Base-by-base conservation (phyloP, 176 grass and related monocot genomes). In the Juncus inflexus region DNA sequence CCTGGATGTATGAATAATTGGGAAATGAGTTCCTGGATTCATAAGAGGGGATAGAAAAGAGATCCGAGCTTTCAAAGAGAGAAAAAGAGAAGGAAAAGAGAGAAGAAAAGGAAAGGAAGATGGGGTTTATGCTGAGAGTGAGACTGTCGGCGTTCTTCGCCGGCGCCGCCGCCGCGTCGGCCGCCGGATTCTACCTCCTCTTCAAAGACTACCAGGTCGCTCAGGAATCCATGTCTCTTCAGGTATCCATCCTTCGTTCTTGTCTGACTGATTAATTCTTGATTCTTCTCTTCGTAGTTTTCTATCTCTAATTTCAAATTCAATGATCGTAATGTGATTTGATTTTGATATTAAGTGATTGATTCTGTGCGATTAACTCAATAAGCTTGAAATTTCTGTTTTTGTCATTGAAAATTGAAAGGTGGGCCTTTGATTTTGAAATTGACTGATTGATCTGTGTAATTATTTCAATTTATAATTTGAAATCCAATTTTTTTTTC, bases 131-230 rank as follows among this genome's bases (percentile, higher is more conserved):
- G 74, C 80, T 97, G 61, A 82, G 94, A 43, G 94, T 86, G 80
- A 81, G 88, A 64, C 19, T 99, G 45, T 69, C 88, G 15, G 83
- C 88, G 61, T 99, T 99, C 88, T 92, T 92, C 57, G 83, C 88
- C 40, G 88, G 88, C 40, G 88, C 94, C 63, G 81, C 88, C 0
- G 80, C 69, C 0, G 82, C 94, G 9, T 82, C 83, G 1, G 60
- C 82, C 0, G 80, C 51, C 16, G 88, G 85, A 41, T 80, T 76
- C 37, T 92, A 86, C 72, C 80, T 92, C 68, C 88, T 99, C 78
- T 92, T 89, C 83, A 99, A 92, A 77, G 94, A 99, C 69, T 99
- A 99, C 80, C 86, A 81, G 85, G 69, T 84, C 66, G 88, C 94
- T 38, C 80, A 90, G 64, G 88, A 92, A 52, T 67, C 74, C 78